These are phyloP conservation scores for Lodderomyces pseudojiufengensis DNA, from an alignment of 1,139 yeast genomes.

Conservation along the genomic window DNA sequence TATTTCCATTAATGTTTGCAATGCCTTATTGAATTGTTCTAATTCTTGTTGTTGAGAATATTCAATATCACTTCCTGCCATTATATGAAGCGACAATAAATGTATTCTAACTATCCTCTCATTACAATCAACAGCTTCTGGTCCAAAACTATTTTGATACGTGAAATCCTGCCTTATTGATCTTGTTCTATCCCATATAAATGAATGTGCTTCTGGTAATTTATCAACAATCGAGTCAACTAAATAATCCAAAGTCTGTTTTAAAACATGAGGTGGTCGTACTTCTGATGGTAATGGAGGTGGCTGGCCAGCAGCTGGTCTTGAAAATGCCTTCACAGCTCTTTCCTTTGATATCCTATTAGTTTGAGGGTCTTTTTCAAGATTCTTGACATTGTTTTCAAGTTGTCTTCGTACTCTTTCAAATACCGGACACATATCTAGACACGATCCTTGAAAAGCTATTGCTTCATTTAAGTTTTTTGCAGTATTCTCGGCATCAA, in stretches of 20 bases:
- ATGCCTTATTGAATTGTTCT: constrained; percentile 88
- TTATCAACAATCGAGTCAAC: constrained; percentile 58
- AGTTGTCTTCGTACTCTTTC: constrained; percentile 86
- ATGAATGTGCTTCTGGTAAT: constrained; percentile 83
- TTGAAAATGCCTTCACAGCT: constrained; percentile 89
- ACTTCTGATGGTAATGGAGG: constrained; percentile 98
- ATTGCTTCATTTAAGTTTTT: constrained; percentile 86
- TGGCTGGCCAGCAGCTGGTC: constrained; percentile 99
- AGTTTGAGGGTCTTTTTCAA: constrained; percentile 66
- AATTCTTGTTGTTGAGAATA: constrained; percentile 93
- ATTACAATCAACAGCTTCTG: constrained; percentile 90
- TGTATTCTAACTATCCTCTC: constrained; percentile 91
- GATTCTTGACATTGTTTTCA: constrained; percentile 79
- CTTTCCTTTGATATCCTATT: constrained; percentile 58
- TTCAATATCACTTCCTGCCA: constrained; percentile 77
- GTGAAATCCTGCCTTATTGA: constrained; percentile 97
- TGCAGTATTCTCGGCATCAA: constrained; percentile 82
- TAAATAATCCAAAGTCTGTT: constrained; percentile 63
- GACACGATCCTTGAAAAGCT: constrained; percentile 80
- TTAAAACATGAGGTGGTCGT: constrained; percentile 79
- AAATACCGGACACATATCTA: constrained; percentile 92
- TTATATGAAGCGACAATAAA: constrained; percentile 72
- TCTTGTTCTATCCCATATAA: constrained; percentile 98
- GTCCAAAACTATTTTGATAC: constrained; percentile 89
- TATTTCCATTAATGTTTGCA: constrained; percentile 85